Evolutionary conservation across 1,284 basidiomycete species (phyloP).

Genomic region (Trametes versicolor): DNA sequence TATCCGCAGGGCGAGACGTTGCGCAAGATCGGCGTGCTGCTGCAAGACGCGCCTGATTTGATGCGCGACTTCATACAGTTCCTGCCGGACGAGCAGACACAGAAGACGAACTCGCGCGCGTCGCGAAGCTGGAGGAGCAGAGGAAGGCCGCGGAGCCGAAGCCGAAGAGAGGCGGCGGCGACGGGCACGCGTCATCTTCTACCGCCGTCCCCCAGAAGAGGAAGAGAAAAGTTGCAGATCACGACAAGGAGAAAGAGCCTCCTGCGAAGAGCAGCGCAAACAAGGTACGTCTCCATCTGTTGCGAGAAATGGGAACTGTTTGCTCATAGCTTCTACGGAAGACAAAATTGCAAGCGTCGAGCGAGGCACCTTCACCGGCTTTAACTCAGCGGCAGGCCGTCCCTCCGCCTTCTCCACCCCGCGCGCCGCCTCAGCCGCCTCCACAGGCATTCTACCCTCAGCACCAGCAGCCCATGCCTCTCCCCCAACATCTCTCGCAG

Average conservation of each 20-base stretch:
- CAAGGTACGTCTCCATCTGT: slow-evolving; percentile 41
- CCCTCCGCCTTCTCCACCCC: slow-evolving; percentile 39
- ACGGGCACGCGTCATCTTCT: slow-evolving; percentile 26
- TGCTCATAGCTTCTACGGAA: slow-evolving; percentile 31
- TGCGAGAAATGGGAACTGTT: neutral
- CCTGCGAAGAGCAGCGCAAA: slow-evolving; percentile 40
- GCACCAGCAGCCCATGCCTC: slow-evolving; percentile 39
- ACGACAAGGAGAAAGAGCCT: slow-evolving; percentile 47
- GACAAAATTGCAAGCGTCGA: slow-evolving; percentile 41
- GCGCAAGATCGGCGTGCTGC: slow-evolving; percentile 85
- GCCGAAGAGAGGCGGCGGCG: slow-evolving; percentile 33
- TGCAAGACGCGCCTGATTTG: slow-evolving; percentile 90
- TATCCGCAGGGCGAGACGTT: slow-evolving; percentile 75
- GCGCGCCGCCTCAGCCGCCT: slow-evolving; percentile 32
- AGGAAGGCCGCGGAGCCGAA: slow-evolving; percentile 32
- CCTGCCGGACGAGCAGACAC: slow-evolving; percentile 76
- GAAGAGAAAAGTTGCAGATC: slow-evolving; percentile 63
- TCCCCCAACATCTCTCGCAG: slow-evolving; percentile 38
- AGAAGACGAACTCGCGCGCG: slow-evolving; percentile 50
- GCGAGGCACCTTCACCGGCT: slow-evolving; percentile 41
- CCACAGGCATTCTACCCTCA: slow-evolving; percentile 33
- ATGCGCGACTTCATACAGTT: slow-evolving; percentile 93
- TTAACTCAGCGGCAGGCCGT: slow-evolving; percentile 38
- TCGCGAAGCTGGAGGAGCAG: slow-evolving; percentile 37
- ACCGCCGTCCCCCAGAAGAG: slow-evolving; percentile 65